Evolutionary conservation across 176 grass and related monocot genomes (phyloP), one percentile per base, ranked within the genome.

Genomic region (Poa annua): DNA sequence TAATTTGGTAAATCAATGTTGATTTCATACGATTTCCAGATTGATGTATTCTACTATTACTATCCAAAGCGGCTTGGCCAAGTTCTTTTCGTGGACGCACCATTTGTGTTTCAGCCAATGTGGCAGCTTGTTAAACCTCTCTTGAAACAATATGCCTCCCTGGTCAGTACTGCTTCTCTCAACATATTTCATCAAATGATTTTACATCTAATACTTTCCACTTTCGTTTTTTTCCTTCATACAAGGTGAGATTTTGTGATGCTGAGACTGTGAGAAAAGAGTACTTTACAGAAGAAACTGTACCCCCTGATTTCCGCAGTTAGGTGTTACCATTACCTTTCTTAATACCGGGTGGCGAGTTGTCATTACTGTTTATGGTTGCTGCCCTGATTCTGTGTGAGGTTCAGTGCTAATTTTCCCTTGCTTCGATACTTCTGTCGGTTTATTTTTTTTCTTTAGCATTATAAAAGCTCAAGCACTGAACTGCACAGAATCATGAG

Each of bases 41-140:
- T 99, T 7, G 87, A 96, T 72, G 89, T 99, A 22, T 98, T 96
- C 85, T 99, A 98, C 81, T 91, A 90, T 83, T 98, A 98, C 91
- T 95, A 99, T 53, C 96, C 89, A 1, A 96, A 91, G 84, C 79
- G 92, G 87, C 91, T 99, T 17, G 89, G 96, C 22, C 82, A 93
- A 66, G 89, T 99, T 62, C 83, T 99, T 61, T 95, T 99, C 42
- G 96, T 96, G 5, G 90, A 99, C 88, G 89, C 96, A 13, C 93
- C 93, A 20, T 93, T 93, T 66, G 69, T 99, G 66, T 99, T 99
- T 80, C 89, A 93, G 71, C 89, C 96, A 20, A 84, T 99, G 85
- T 99, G 96, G 93, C 91, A 89, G 52, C 74, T 99, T 45, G 89
- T 99, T 35, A 99, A 92, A 83, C 96, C 96, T 75, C 85, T 96